Evolutionary conservation across 352 stramenopile species (phyloP).

Genomic region (Phytophthora meadii): DNA sequence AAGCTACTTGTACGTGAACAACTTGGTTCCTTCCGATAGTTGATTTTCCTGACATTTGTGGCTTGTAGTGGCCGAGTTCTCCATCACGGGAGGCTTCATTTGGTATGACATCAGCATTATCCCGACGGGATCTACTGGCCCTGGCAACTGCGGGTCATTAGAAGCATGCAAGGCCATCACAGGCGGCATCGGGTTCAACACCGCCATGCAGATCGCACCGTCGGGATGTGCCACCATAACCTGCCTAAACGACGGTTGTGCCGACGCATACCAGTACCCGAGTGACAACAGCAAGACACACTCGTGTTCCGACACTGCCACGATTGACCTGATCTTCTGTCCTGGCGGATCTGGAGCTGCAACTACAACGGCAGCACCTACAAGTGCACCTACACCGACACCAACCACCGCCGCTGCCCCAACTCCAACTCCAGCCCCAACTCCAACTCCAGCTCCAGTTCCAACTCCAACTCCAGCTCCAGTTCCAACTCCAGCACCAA

Average conservation of each 20-base stretch:
- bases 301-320: constrained; percentile 46
- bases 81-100: constrained; percentile 33
- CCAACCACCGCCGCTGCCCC: not conserved
- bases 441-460: constrained; percentile 1
- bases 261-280: constrained; percentile 66
- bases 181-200: constrained; percentile 60
- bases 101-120: constrained; percentile 72
- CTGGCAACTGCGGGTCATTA: constrained; percentile 47
- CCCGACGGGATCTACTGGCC: constrained; percentile 39
- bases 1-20: constrained; percentile 44
- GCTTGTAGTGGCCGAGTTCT: constrained; percentile 54
- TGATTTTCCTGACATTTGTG: constrained; percentile 8
- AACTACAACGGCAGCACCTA: constrained; percentile 1
- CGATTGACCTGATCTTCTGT: constrained; percentile 70
- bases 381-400: not conserved
- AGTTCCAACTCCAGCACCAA: not conserved
- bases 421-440: constrained; percentile 1
- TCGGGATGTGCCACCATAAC: constrained; percentile 48
- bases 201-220: constrained; percentile 55
- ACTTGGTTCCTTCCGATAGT: not conserved
- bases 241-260: constrained; percentile 49
- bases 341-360: constrained; percentile 33
- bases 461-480: not conserved
- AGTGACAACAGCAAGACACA: constrained; percentile 61
- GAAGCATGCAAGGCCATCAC: constrained; percentile 52